A percentile compares a stretch with the other conserved stretches of the same genome.
Evolutionary conservation across 495 filamentous ascomycete genomes (phyloP).

Genomic region (Penicillium dipodomyicola): DNA sequence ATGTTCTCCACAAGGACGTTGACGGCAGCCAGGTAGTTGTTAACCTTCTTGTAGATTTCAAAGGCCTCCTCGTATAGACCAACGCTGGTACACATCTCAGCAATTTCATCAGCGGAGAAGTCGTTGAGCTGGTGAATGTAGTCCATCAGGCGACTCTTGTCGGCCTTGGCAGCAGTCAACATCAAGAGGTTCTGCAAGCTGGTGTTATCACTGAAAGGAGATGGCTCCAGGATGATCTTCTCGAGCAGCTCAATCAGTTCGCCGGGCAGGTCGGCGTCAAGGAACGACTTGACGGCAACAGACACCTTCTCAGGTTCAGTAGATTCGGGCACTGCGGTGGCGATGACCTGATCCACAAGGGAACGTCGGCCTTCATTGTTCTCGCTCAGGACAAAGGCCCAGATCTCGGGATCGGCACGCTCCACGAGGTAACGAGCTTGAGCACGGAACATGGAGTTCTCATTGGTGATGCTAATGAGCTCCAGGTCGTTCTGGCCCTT

Average conservation of each 20-base stretch:
- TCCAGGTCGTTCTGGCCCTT: conserved; percentile 98
- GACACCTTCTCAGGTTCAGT: conserved; percentile 94
- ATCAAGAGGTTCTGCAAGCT: conserved; percentile 96
- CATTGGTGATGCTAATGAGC: conserved; percentile 95
- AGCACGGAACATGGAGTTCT: conserved; percentile 97
- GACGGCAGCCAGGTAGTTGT: conserved; percentile 79
- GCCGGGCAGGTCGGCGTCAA: conserved; percentile 82
- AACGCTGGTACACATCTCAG: conserved; percentile 87
- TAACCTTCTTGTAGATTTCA: conserved; percentile 97
- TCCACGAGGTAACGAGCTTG: conserved; percentile 95
- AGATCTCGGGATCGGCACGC: conserved; percentile 84
- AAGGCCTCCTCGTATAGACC: conserved; percentile 97
- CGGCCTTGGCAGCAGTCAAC: conserved; percentile 94
- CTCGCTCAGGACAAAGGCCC: conserved; percentile 88
- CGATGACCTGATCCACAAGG: conserved; percentile 93
- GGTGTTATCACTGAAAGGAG: conserved; percentile 93
- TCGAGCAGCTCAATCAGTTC: conserved; percentile 97
- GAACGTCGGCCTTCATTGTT: conserved; percentile 94
- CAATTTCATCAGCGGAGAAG: conserved; percentile 90
- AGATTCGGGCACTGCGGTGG: conserved; percentile 92
- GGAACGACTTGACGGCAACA: conserved; percentile 88
- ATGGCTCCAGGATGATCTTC: conserved; percentile 98
- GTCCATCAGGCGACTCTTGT: conserved; percentile 92
- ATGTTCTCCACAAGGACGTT: conserved; percentile 95
- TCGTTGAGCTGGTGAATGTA: conserved; percentile 90